phyloP scores from a whole-genome alignment of 768 basidiomycete genomes.

The Russula abietina region DNA sequence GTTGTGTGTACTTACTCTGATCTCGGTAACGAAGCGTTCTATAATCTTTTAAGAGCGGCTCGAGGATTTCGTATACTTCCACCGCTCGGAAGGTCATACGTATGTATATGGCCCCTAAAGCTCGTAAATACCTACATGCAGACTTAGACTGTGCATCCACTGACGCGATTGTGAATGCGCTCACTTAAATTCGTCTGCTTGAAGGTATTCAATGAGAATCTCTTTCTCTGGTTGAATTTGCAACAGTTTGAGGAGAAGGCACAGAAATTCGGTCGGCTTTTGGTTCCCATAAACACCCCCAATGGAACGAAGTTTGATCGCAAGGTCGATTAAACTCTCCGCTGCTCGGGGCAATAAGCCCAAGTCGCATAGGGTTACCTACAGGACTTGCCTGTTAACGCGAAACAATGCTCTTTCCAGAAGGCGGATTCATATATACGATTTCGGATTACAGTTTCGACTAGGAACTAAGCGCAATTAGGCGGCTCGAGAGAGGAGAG shows the following conservation, averaged over 20 bases:
- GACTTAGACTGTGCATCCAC: neutral
- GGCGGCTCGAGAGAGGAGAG: conserved; percentile 20
- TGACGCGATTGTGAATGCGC: conserved; percentile 28
- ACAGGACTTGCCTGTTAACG: conserved; percentile 67
- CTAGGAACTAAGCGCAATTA: conserved; percentile 58
- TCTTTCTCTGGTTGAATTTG: conserved; percentile 98
- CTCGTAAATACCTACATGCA: conserved; percentile 74
- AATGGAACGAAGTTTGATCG: conserved; percentile 71
- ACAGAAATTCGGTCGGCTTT: conserved; percentile 89
- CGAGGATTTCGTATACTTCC: conserved; percentile 89
- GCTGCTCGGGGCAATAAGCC: conserved; percentile 41
- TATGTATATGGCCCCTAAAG: conserved; percentile 88
- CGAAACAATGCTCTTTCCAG: conserved; percentile 99
- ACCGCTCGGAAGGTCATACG: conserved; percentile 88
- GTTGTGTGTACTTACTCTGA: conserved; percentile 52
- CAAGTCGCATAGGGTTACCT: neutral
- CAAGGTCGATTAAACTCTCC: conserved; percentile 89
- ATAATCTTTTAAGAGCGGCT: conserved; percentile 92
- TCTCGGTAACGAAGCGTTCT: conserved; percentile 77
- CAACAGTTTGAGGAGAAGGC: conserved; percentile 85
- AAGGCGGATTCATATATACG: conserved; percentile 91
- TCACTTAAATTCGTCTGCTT: conserved; percentile 97
- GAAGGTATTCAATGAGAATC: conserved; percentile 89
- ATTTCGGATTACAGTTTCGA: conserved; percentile 94
- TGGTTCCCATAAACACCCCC: conserved; percentile 97